Base-by-base conservation (phyloP, 106 monocot genomes). In the Chionographis japonica region DNA sequence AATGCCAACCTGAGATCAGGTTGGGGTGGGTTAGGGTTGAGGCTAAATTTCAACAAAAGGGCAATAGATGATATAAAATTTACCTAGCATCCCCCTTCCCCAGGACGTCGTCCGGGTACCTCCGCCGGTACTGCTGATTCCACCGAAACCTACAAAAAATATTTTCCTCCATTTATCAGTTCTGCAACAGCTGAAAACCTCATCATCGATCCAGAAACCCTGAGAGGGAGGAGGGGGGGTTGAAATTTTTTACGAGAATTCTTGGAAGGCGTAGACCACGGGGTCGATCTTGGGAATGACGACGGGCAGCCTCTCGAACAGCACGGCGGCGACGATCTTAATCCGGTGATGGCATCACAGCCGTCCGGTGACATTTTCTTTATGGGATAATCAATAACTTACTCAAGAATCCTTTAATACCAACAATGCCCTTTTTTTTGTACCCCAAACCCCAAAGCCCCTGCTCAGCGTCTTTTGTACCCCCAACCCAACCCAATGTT, bases 231-330 rank as follows among this genome's bases (percentile, higher is more conserved):
- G 54, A 52, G 4, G 42, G 17, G 38, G 63, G 15, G 19, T 54
- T 61, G 35, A 14, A 36, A 76, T 52, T 56, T 27, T 46, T 54
- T 75, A 97, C 95, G 95, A 97, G 80, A 97, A 97, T 71, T 92
- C 89, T 55, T 92, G 86, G 78, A 92, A 92, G 19, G 91, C 91
- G 79, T 92, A 97, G 65, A 84, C 82, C 65, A 76, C 80, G 40
- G 95, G 95, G 56, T 97, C 79, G 55, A 92, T 87, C 75, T 89
- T 97, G 61, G 92, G 95, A 74, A 97, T 75, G 69, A 92, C 86
- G 6, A 97, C 81, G 1, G 95, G 95, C 20, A 92, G 68, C 5
- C 95, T 84, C 79, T 97, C 95, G 75, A 97, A 92, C 41, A 97
- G 76, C 37, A 97, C 92, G 12, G 89, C 42, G n/a, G 89, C 92